phyloP scores from a whole-genome alignment of 208 protist genomes.

The Acanthamoeba healyi region DNA sequence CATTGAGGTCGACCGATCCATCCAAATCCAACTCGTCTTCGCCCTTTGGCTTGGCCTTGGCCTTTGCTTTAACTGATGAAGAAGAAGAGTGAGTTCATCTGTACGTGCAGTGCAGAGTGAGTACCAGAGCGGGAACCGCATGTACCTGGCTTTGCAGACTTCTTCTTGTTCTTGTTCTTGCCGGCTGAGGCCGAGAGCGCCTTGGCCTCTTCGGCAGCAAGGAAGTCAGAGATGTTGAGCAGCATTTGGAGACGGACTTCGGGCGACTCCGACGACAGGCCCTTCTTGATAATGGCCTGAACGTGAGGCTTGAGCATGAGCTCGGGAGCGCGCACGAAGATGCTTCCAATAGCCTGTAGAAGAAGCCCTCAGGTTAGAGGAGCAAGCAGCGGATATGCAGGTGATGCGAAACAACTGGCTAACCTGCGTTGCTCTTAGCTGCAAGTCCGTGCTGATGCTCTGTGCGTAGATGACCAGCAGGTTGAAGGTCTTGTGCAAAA shows the following conservation, averaged over 20 bases:
- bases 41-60: neutral
- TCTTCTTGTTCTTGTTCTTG: slow-evolving; percentile 17
- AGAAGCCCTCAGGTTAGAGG: too few relatives aligned
- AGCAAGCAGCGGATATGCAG: too few relatives aligned
- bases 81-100: too few relatives aligned
- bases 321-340: slow-evolving; percentile 44
- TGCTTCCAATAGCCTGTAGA: slow-evolving; percentile 11
- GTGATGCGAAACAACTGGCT: too few relatives aligned
- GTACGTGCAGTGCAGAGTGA: too few relatives aligned
- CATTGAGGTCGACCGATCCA: too few relatives aligned
- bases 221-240: slow-evolving; percentile 46
- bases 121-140: too few relatives aligned
- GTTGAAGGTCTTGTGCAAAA: slow-evolving; percentile 5
- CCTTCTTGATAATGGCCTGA: slow-evolving; percentile 54
- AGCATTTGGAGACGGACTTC: slow-evolving; percentile 49
- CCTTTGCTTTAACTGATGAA: too few relatives aligned
- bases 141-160: too few relatives aligned
- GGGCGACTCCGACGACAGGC: neutral
- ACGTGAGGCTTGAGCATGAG: slow-evolving; percentile 71
- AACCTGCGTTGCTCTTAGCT: slow-evolving; percentile 10
- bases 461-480: neutral
- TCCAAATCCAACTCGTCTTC: neutral
- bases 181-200: neutral
- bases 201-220: slow-evolving; percentile 31
- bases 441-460: slow-evolving; percentile 12